A percentile compares a stretch with the other conserved stretches of the same genome.
Conservation (phyloP, 2,329 filamentous ascomycete species). For the Lachnellula arida region DNA sequence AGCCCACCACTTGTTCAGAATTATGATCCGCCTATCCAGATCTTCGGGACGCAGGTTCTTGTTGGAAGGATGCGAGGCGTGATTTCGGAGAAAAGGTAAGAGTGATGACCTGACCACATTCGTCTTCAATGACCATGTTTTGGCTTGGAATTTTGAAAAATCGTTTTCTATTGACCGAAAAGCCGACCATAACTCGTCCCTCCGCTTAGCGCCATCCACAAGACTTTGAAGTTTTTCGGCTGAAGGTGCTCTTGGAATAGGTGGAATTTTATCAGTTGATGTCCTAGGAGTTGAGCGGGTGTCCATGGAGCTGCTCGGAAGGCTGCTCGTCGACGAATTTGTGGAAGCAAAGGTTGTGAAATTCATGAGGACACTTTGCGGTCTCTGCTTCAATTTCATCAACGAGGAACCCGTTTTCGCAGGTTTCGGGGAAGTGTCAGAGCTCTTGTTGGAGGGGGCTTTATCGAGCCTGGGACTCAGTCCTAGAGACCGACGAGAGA, state of each 20-base stretch:
- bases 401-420: conserved; percentile 16
- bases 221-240: conserved; percentile 32
- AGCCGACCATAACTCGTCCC: conserved; percentile 64
- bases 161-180: conserved; percentile 66
- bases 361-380: conserved; percentile 29
- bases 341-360: conserved; percentile 26
- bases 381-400: conserved; percentile 25
- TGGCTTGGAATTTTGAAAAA: conserved; percentile 64
- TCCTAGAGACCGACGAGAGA: conserved; percentile 15
- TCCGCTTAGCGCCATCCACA: conserved; percentile 44
- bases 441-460: conserved; percentile 7
- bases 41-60: conserved; percentile 60
- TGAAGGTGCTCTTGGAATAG: conserved; percentile 38
- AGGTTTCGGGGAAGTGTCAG: conserved; percentile 20
- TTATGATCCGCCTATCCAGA: conserved; percentile 60
- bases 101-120: conserved; percentile 62
- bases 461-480: conserved; percentile 21
- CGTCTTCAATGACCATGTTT: conserved; percentile 62
- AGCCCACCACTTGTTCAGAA: conserved; percentile 73
- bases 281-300: conserved; percentile 39
- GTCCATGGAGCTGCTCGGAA: conserved; percentile 42
- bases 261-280: conserved; percentile 42
- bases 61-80: conserved; percentile 55
- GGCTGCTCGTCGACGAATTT: conserved; percentile 32
- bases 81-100: conserved; percentile 59